Evolutionary conservation across 129 eudicot genomes (phyloP).

Genomic region (Ambrosia trifida): DNA sequence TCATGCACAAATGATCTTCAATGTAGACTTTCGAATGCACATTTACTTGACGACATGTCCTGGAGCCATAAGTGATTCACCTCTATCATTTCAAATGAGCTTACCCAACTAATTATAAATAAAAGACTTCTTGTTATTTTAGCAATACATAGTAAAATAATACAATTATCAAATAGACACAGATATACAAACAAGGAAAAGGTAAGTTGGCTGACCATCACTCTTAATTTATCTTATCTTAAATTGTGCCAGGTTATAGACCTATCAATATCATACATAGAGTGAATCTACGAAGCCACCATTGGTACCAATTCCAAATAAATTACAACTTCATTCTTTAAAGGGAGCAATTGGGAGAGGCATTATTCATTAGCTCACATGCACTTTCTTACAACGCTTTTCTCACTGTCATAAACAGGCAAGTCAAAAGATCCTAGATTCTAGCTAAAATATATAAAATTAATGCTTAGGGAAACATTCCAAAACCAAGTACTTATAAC

Average conservation of each 20-base stretch:
- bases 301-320: background rate
- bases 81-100: background rate
- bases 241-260: constrained; percentile 9
- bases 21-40: constrained; percentile 7
- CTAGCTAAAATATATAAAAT: constrained; percentile 4
- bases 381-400: background rate
- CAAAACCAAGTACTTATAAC: constrained; percentile 1
- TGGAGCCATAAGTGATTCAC: constrained; percentile 6
- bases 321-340: too few species aligned
- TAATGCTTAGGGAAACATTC: background rate
- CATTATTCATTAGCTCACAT: constrained; percentile 12
- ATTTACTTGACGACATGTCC: constrained; percentile 16
- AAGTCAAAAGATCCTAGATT: constrained; percentile 15
- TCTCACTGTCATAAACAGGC: background rate
- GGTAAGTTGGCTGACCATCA: background rate
- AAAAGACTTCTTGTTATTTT: constrained; percentile 5
- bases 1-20: constrained; percentile 19
- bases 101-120: background rate
- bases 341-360: constrained; percentile 2
- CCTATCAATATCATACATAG: background rate
- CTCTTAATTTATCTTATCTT: constrained; percentile 10
- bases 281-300: background rate
- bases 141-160: constrained; percentile 7
- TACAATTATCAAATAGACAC: background rate
- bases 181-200: constrained; percentile 10